Percentiles rank a stretch among this genome's conserved stretches.
Evolutionary conservation across 202 grass and related monocot genomes (phyloP).

Genomic region (Hordeum pubiflorum): DNA sequence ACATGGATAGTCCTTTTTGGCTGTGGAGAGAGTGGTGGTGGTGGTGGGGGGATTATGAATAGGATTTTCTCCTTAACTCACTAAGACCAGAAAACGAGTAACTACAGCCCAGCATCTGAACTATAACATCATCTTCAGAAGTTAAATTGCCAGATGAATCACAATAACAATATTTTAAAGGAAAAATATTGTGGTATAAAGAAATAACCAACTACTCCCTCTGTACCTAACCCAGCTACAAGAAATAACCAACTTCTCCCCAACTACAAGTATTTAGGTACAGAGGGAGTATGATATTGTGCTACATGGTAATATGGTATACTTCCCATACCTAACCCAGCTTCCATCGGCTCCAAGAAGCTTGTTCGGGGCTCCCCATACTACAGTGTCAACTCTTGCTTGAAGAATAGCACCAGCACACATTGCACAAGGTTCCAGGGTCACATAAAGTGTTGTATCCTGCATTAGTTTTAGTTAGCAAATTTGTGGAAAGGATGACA

Average conservation of each 20-base stretch:
- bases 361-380: slow-evolving; percentile 95
- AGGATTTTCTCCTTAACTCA: neutral
- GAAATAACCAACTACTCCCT: neutral
- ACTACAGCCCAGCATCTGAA: neutral
- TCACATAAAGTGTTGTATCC: slow-evolving; percentile 95
- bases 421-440: slow-evolving; percentile 92
- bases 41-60: neutral
- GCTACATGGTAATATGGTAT: neutral
- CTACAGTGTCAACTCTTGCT: slow-evolving; percentile 84
- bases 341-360: slow-evolving; percentile 94
- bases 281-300: too few relatives aligned
- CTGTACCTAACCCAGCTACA: too few relatives aligned
- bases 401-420: slow-evolving; percentile 96
- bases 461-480: slow-evolving; percentile 36
- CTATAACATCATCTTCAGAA: neutral
- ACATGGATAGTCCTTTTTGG: neutral
- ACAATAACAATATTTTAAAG: neutral
- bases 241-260: too few relatives aligned
- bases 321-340: slow-evolving; percentile 83
- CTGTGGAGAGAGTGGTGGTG: neutral
- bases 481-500: neutral
- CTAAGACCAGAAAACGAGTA: neutral
- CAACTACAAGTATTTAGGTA: too few relatives aligned
- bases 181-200: neutral
- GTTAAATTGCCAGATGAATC: neutral